Conservation (phyloP, 2,329 filamentous ascomycete species). For the Penicillium sp. region DNA sequence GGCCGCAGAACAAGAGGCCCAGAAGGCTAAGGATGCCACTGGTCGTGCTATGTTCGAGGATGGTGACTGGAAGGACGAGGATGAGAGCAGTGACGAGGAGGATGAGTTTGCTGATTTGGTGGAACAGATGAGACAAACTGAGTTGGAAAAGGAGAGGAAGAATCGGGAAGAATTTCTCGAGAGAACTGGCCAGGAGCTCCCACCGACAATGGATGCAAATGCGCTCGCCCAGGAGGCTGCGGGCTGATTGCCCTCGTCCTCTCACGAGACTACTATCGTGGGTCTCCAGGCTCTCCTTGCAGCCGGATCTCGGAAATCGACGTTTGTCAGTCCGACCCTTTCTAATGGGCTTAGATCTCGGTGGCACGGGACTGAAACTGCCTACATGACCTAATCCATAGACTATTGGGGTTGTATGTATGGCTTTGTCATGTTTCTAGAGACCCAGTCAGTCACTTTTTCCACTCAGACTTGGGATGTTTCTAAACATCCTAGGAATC, state of each 20-base stretch:
- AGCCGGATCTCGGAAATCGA: conserved; percentile 9
- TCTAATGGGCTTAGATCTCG: conserved; percentile 26
- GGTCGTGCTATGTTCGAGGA: conserved; percentile 95
- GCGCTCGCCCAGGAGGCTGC: conserved; percentile 29
- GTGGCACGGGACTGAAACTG: conserved; percentile 31
- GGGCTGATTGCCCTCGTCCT: conserved; percentile 28
- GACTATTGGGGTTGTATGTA: conserved; percentile 18
- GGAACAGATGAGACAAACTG: conserved; percentile 82
- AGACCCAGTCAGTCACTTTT: conserved; percentile 29
- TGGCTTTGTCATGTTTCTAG: conserved; percentile 26
- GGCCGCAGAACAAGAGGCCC: conserved; percentile 87
- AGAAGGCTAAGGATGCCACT: conserved; percentile 91
- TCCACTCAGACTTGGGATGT: neutral
- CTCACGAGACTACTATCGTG: conserved; percentile 32
- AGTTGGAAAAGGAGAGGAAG: conserved; percentile 77
- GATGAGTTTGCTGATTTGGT: conserved; percentile 62
- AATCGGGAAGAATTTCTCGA: conserved; percentile 53
- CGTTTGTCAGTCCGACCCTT: conserved; percentile 9
- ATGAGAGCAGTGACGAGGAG: conserved; percentile 65
- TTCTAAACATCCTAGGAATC: neutral
- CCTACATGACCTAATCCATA: conserved; percentile 10
- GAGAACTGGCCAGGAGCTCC: conserved; percentile 39
- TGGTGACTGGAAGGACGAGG: conserved; percentile 80
- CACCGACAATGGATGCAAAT: conserved; percentile 20
- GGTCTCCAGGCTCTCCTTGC: conserved; percentile 29